Evolutionary conservation across 2,329 filamentous ascomycete species (phyloP), one percentile per base, ranked within the genome.

Genomic region (Diaporthe sp.): DNA sequence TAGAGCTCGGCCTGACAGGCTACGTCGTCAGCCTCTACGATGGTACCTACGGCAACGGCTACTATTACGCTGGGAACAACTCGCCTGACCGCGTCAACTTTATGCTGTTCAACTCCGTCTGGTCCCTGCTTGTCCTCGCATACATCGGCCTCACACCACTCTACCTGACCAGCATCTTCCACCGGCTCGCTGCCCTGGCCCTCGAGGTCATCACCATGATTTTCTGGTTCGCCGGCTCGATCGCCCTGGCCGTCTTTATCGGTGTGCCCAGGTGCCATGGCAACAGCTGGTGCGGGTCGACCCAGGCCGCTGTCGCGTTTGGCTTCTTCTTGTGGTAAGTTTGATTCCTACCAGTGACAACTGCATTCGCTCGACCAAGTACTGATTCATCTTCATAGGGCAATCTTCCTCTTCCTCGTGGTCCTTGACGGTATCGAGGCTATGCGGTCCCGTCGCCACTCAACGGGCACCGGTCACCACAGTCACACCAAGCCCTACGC

Each of bases 191-290:
- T 60, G 90, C 95, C 22, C 86, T 96, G 25, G 92, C 81, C 1
- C 87, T 94, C 44, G 94, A 97, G 81, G 87, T 87, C 63, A 79
- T 97, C 34, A 97, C 94, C 13, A 92, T 93, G 85, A 88, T 97
- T 74, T 97, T 97, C 87, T 98, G 95, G 95, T 97, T 98, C 81
- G 92, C 93, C 0, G 95, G 95, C 9, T 94, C 95, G 80, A 92
- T 97, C 78, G 94, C 95, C 0, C 84, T 96, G 15, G 95, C 93
- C 0, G 92, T 92, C 28, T 87, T 88, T 73, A 84, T 95, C 75
- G 90, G 90, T 72, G 87, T 90, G 22, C 85, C 90, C 0, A 84
- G 89, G 74, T 92, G 91, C 81, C 87, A 85, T 57, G 85, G 84
- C 67, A 86, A 87, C 57, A 85, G 83, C 25, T 87, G 86, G 22